Evolutionary conservation across 305 asterid species (phyloP), one percentile per base, ranked within the genome.

Genomic region (Rubia tinctorum): DNA sequence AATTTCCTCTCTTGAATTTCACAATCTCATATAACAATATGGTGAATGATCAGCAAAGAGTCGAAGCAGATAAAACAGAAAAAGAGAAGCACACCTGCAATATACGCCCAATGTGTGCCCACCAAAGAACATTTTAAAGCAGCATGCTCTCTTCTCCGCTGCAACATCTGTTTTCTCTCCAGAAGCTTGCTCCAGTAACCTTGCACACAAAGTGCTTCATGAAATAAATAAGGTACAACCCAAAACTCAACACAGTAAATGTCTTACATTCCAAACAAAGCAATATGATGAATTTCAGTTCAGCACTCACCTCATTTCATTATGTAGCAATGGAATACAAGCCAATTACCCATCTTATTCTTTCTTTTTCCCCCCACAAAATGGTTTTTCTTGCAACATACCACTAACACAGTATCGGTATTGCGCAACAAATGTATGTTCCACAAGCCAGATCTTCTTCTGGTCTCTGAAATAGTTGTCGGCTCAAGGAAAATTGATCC

Each of bases 381-480:
- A 84, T 58, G 55, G 49, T 68, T 69, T 43, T 71, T 69, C 43
- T 25, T n/a, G 74, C 66, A 70, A 81, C 88, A 73, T 76, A 95
- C 98, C 96, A 89, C 96, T 14, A 97, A 89, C 78, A 87, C 76
- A 25, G 97, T 83, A 81, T 89, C 90, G 72, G 99, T 92, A 78
- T 90, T 92, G 27, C 96, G 98, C 83, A 92, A 69, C 55, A 95
- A 78, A 69, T 84, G 51, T 89, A 95, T 20, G 99, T 82, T 78
- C 90, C 98, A 98, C 99, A 95, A 77, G 99, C 99, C 88, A 95
- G 77, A 81, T 95, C 92, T 79, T 90, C 98, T 80, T n/a, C n/a
- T n/a, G 61, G 79, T 75, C 66, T 86, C 86, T 6, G 87, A 80
- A 64, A 87, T 84, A 53, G 82, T 73, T 58, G 69, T 79, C 8